Base-by-base conservation (phyloP, 805 yeast species). In the Brettanomyces anomalus region DNA sequence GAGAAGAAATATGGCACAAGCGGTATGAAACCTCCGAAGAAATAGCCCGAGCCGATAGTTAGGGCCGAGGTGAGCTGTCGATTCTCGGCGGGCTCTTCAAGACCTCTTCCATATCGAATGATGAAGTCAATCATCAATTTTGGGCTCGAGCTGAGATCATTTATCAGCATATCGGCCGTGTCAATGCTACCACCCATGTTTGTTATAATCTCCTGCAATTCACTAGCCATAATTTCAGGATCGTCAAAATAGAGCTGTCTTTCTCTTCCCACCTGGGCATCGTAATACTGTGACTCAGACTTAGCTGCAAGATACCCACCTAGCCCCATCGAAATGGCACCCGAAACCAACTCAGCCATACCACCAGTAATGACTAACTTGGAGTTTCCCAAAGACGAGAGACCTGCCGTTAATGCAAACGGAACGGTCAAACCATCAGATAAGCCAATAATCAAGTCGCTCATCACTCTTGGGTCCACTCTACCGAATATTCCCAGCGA, bases 381-480 rank as follows among this genome's bases (percentile, higher is more conserved):
- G 15, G 96, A 70, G 61, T 86, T 85, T 42, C 98, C 98, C 42
- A 90, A 72, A 1, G 94, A 81, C 1, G 95, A 83, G 43, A 90
- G 72, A 39, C 97, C 98, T 0, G 98, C 97, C 1, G 97, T 93
- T 52, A 93, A 73, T 2, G 98, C 98, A 71, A 90, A 90, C n/a
- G 98, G 98, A 34, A 90, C 98, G 0, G 97, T 90, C 50, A 90
- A 73, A 4, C 98, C 98, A 61, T 90, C 98, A 31, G 93, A 81
- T 40, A 90, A 74, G 4, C 98, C 98, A 57, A 90, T 90, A 51
- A 90, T 87, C 43, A 85, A 72, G 61, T 90, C 97, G 37, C 93
- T 81, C 82, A 90, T 85, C 20, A 89, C 89, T 60, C 98, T 77
- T 8, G 98, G 98, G 58, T 84, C 93, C 41, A 84, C 70, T 37